Conservation (phyloP, 176 grass and related monocot species). For the Coix lacrymajobi region DNA sequence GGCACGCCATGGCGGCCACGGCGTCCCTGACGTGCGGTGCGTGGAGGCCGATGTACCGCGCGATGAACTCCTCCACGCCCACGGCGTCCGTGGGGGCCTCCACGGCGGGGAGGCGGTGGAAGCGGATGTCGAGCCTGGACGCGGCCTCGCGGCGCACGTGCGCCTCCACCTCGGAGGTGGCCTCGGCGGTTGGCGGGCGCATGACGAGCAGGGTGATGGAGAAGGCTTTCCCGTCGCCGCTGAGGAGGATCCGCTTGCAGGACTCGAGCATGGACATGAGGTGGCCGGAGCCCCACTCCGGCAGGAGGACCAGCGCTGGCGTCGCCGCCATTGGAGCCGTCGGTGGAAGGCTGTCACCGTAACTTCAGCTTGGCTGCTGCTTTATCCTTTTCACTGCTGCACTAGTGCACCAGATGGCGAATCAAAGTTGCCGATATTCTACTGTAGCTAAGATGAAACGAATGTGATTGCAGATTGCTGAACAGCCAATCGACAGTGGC, state of each 20-base stretch:
- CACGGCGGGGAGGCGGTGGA: slow-evolving; percentile 48
- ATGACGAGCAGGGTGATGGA: slow-evolving; percentile 53
- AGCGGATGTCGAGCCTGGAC: slow-evolving; percentile 34
- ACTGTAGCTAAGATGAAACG: neutral
- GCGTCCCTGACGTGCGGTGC: slow-evolving; percentile 40
- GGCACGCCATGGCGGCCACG: slow-evolving; percentile 16
- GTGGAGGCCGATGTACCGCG: slow-evolving; percentile 36
- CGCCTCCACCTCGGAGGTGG: slow-evolving; percentile 21
- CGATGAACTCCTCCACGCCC: slow-evolving; percentile 48
- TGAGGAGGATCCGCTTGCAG: slow-evolving; percentile 51
- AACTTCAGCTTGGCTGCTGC: too few relatives aligned
- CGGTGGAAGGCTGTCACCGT: neutral
- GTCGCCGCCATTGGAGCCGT: neutral
- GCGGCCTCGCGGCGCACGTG: slow-evolving; percentile 36
- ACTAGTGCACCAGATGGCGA: neutral
- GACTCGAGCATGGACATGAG: slow-evolving; percentile 65
- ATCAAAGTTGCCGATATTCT: too few relatives aligned
- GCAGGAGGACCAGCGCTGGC: slow-evolving; percentile 42
- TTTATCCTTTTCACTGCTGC: neutral
- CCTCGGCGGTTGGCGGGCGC: slow-evolving; percentile 19
- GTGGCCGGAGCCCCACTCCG: slow-evolving; percentile 47
- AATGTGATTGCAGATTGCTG: neutral
- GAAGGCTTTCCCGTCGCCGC: neutral
- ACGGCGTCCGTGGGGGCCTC: slow-evolving; percentile 2
- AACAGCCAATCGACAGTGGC: neutral